Percentiles rank a stretch among this genome's conserved stretches.
Evolutionary conservation across 495 filamentous ascomycete genomes (phyloP).

Genomic region (Neohortaea acidophila): DNA sequence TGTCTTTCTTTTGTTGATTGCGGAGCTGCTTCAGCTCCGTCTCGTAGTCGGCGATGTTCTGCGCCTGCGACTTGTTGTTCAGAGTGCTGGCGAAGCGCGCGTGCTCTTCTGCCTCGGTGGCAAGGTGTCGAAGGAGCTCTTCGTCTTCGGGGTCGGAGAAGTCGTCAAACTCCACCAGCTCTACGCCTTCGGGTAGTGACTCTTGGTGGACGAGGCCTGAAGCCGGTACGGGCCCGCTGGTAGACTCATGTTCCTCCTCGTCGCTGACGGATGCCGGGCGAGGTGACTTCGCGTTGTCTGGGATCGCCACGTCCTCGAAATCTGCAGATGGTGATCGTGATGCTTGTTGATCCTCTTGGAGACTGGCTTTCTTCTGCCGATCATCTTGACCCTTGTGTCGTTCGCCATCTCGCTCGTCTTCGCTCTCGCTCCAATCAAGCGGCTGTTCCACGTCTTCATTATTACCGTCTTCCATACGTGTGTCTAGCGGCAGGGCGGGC

Average conservation of each 20-base stretch:
- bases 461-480: too few species aligned
- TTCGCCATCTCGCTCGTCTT: constrained; percentile 19
- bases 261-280: not conserved
- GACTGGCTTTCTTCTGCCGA: not conserved
- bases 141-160: constrained; percentile 86
- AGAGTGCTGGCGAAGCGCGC: constrained; percentile 76
- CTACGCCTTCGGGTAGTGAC: constrained; percentile 23
- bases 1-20: constrained; percentile 86
- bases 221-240: constrained; percentile 12
- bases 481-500: too few species aligned
- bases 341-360: not conserved
- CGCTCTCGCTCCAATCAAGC: constrained; percentile 29
- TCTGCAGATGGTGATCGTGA: constrained; percentile 18
- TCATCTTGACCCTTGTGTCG: not conserved
- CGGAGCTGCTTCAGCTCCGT: constrained; percentile 72
- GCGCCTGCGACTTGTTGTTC: constrained; percentile 47
- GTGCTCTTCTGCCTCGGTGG: constrained; percentile 80
- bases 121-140: constrained; percentile 69
- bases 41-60: constrained; percentile 67
- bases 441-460: constrained; percentile 18
- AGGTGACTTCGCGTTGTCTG: not conserved
- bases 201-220: constrained; percentile 20
- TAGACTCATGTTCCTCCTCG: too few species aligned
- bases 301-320: constrained; percentile 19
- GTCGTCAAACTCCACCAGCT: constrained; percentile 28